These are phyloP conservation scores for Monosporascus ibericus DNA, from an alignment of 2,329 filamentous ascomycete species.

Conservation along the genomic window DNA sequence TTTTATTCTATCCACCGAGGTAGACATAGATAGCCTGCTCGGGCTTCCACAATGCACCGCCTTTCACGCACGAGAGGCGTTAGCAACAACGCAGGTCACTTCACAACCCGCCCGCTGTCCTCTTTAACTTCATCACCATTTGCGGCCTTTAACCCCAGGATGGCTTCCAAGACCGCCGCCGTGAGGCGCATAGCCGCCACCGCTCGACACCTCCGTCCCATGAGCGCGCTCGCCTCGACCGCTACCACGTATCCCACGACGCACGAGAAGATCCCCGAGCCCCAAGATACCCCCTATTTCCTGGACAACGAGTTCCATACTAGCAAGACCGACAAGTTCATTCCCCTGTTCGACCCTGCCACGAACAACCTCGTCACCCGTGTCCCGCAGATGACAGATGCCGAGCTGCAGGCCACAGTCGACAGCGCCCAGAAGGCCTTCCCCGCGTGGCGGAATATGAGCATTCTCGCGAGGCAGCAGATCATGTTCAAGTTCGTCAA, in stretches of 20 bases:
- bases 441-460: constrained; percentile 65
- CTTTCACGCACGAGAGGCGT: constrained; percentile 20
- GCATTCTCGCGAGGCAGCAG: constrained; percentile 68
- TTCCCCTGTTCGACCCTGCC: constrained; percentile 75
- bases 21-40: neutral
- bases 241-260: constrained; percentile 60
- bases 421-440: constrained; percentile 73
- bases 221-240: constrained; percentile 47
- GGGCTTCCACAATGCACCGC: constrained; percentile 21
- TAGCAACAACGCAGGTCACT: constrained; percentile 17
- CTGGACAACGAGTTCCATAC: constrained; percentile 71
- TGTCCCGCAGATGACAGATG: constrained; percentile 75
- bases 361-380: constrained; percentile 82
- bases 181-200: constrained; percentile 52
- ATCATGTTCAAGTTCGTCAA: constrained; percentile 84
- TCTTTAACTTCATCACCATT: constrained; percentile 10
- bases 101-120: constrained; percentile 17
- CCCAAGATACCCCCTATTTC: constrained; percentile 72
- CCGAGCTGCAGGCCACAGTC: constrained; percentile 68
- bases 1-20: neutral
- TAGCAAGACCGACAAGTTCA: constrained; percentile 64
- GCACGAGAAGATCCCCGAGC: constrained; percentile 63
- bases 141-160: constrained; percentile 19
- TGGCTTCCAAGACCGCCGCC: constrained; percentile 33
- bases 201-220: constrained; percentile 46